These are phyloP conservation scores for Saccharomycopsis sp. DNA, from an alignment of 805 yeast species.

Conservation along the genomic window DNA sequence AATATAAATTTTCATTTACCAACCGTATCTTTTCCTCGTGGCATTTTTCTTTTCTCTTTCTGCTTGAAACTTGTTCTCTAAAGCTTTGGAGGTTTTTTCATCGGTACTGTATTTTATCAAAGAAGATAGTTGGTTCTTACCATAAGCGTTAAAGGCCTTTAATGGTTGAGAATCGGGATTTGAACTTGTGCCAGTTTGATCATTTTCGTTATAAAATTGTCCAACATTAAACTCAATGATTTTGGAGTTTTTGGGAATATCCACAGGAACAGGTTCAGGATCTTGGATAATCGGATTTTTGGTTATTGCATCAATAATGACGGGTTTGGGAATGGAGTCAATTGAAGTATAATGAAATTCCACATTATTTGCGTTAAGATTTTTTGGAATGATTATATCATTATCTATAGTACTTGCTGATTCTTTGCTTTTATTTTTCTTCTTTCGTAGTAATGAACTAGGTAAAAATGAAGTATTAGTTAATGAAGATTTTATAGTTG, in stretches of 20 bases:
- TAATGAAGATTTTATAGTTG: not conserved
- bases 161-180: slow-evolving; percentile 23
- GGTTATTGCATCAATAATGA: not conserved
- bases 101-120: slow-evolving; percentile 24
- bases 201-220: slow-evolving; percentile 24
- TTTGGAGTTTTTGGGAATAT: slow-evolving; percentile 11
- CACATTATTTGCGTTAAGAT: too few relatives aligned
- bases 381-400: not conserved
- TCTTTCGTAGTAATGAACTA: slow-evolving; percentile 7
- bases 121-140: slow-evolving; percentile 25
- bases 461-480: slow-evolving; percentile 6
- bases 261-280: not conserved
- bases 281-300: not conserved
- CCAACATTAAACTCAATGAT: slow-evolving; percentile 24
- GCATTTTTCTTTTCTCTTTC: slow-evolving; percentile 18
- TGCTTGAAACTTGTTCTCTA: slow-evolving; percentile 19
- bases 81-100: slow-evolving; percentile 20
- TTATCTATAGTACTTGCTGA: not conserved
- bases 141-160: slow-evolving; percentile 22
- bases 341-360: too few relatives aligned
- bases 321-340: not conserved
- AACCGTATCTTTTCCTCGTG: slow-evolving; percentile 20
- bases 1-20: slow-evolving; percentile 5
- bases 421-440: not conserved
- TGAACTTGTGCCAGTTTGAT: slow-evolving; percentile 1